Base-by-base conservation (phyloP, 1,284 basidiomycete genomes). In the Ustilago xerochloae region DNA sequence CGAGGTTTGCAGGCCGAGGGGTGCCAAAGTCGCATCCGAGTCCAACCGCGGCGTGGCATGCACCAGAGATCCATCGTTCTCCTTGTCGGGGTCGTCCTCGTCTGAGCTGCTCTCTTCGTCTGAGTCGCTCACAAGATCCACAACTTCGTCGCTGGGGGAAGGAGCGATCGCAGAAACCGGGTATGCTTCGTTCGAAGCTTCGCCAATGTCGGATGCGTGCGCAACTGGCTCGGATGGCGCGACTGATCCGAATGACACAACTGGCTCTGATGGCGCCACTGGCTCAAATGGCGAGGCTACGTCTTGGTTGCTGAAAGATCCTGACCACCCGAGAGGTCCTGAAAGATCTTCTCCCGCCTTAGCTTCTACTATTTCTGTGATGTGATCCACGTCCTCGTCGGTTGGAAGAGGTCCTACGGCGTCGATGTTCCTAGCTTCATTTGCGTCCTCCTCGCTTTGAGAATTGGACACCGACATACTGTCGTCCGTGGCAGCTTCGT, bases 21-120 rank as follows among this genome's bases (percentile, higher is more conserved):
- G 7, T 18, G 52, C 18, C 22, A 60, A 30, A 13, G 13, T 38
- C 20, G 48, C 29, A 20, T 52, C 32, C 4, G 66, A 60, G 22
- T 52, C 43, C n/a, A 69, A 36, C 5, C 43, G 61, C 13, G 61
- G 66, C 7, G 61, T 59, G 13, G 52, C 47, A 15, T 24, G 48
- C 20, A 62, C 59, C n/a, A 63, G 55, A 3, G 64, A 63, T 2
- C 56, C 47, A 29, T 74, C 62, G 16, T 74, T 74, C 18, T 74
- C 71, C 48, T 74, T 74, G 49, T 74, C 71, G 2, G 65, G 62
- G 18, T 73, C 70, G 1, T 68, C 55, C 7, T 49, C 32, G 13
- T 16, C 28, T n/a, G 57, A 45, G 16, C 39, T 22, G 32, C 41
- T 51, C 13, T 64, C 62, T 7, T 65, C 63, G 29, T 67, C 64